Evolutionary conservation across 148 eudicot species (phyloP), one percentile per base, ranked within the genome.

Genomic region (Nepenthes gracilis): DNA sequence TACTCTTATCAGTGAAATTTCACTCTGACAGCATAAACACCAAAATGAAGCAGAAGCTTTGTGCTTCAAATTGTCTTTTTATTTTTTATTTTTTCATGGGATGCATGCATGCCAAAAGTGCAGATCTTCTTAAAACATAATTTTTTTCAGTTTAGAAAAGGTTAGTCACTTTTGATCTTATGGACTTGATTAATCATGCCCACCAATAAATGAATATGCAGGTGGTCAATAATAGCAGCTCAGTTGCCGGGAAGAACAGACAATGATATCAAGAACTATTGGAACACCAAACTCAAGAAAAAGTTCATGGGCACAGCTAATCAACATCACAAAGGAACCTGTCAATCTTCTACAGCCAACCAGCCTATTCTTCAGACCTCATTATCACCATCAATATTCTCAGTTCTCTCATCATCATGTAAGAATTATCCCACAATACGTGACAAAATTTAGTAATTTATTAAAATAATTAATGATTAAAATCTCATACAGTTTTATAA

Each of bases 151-250:
- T 23, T 23, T 23, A 23, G 23, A 23, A 54, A 56, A 9, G 23
- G 33, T 10, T 54, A 23, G 32, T 36, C 45, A 15, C 10, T 54
- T 15, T 59, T 58, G n/a, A 57, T 33, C 37, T 57, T 32, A 49
- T 38, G 54, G 47, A 51, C 43, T 33, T 57, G 9, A 8, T 5
- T 33, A 12, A 33, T 51, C 47, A 54, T 47, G 15, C 5, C 12
- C 1, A 8, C 33, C 12, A 33, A 47, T 47, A 57, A 57, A 38
- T 49, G 57, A 56, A 54, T 35, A 13, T 77, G 69, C 68, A 85
- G 92, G 83, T 85, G 92, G 92, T 85, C 91, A 65, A 78, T 82
- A 69, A 85, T 85, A 64, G 91, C 91, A 72, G 85, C 77, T 74
- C 86, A 81, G 52, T 72, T 85, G 69, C 86, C 90, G 13, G 90